Evolutionary conservation across 495 filamentous ascomycete species (phyloP).

Genomic region (Letharia lupina): DNA sequence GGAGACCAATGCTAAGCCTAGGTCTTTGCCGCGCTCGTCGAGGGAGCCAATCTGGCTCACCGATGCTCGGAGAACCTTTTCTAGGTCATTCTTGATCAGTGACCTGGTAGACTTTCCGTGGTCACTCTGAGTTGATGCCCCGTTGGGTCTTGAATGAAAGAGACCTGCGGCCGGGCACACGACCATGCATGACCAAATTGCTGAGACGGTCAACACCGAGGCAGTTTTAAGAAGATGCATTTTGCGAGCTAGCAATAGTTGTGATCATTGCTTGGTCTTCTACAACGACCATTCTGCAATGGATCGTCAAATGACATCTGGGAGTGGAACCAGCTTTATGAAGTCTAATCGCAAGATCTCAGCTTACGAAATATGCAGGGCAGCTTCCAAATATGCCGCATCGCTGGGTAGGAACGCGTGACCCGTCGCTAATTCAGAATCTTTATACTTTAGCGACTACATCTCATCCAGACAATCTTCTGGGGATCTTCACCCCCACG

Average conservation of each 20-base stretch:
- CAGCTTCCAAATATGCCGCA: not conserved
- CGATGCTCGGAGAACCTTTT: not conserved
- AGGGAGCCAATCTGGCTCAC: not conserved
- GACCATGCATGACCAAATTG: not conserved
- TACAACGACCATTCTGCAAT: not conserved
- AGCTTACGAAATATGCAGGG: not conserved
- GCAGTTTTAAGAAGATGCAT: not conserved
- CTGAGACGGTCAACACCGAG: not conserved
- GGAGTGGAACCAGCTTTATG: not conserved
- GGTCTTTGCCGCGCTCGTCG: not conserved
- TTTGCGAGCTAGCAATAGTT: not conserved
- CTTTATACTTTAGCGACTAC: not conserved
- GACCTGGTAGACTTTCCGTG: not conserved
- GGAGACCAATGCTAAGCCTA: not conserved
- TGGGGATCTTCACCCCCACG: not conserved
- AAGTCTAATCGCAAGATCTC: not conserved
- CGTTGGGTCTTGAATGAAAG: not conserved
- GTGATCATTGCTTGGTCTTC: not conserved
- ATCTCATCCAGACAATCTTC: not conserved
- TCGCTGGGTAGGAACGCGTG: not conserved
- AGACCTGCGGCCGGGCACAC: not conserved
- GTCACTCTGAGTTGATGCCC: not conserved
- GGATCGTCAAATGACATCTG: not conserved
- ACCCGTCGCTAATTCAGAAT: not conserved
- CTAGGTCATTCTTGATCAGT: not conserved